A percentile compares a stretch with the other conserved stretches of the same genome.
Evolutionary conservation across 192 early-diverging fungal genomes (phyloP).

Genomic region (Coemansia sp.): DNA sequence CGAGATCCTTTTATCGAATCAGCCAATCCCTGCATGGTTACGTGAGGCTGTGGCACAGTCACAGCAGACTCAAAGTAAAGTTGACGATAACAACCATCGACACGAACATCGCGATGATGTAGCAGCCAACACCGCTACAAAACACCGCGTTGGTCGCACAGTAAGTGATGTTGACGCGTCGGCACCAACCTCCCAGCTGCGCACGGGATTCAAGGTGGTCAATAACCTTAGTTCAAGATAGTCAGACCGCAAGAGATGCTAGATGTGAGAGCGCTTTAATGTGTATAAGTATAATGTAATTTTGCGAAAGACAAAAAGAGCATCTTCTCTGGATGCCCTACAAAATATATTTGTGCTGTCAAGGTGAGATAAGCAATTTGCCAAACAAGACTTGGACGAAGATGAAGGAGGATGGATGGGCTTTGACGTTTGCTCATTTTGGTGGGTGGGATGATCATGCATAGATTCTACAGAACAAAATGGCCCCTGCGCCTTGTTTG

Average conservation of each 20-base stretch:
- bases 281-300: neutral
- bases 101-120: neutral
- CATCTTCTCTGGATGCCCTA: too few species aligned
- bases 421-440: too few species aligned
- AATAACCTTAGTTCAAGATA: conserved; percentile 9
- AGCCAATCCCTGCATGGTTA: conserved; percentile 53
- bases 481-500: too few species aligned
- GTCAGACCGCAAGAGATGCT: neutral
- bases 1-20: conserved; percentile 48
- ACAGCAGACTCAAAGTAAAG: conserved; percentile 2
- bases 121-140: neutral
- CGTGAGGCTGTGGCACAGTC: conserved; percentile 49
- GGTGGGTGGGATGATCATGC: too few species aligned
- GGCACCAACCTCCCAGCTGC: neutral
- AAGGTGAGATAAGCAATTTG: too few species aligned
- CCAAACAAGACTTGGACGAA: too few species aligned
- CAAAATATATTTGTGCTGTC: too few species aligned
- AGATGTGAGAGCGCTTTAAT: neutral
- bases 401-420: too few species aligned
- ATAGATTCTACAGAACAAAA: too few species aligned
- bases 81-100: neutral
- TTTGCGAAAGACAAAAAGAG: neutral
- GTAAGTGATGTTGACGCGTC: neutral
- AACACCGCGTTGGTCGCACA: neutral
- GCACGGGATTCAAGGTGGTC: conserved; percentile 17